Base-by-base conservation (phyloP, 371 early-diverging fungal species). In the Globomyces sp. region DNA sequence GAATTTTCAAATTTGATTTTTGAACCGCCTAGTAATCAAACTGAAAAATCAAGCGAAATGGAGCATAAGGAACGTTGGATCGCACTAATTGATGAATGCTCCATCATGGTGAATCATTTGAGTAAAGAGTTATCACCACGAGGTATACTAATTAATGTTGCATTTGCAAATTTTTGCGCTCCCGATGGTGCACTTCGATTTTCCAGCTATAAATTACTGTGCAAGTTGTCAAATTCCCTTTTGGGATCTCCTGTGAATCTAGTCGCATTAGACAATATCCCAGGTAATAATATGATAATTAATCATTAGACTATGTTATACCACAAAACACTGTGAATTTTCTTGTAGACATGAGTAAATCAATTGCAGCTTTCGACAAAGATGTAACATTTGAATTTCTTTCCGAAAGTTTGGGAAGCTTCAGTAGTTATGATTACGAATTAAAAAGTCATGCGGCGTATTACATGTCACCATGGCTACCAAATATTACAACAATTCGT, bases 141-240 rank as follows among this genome's bases (percentile, higher is more conserved):
- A 0, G 97, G 95, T 10, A 89, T 92, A 44, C 69, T 96, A 46
- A 81, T 96, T 34, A 95, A 94, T 67, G 93, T 95, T 86, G 92
- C 95, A 6, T 71, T 96, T 63, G 77, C 93, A 42, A 94, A 94
- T 69, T 80, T 92, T 46, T 92, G 92, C 0, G 90, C 91, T 51
- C 87, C 87, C 11, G 93, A 94, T 68, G 84, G 92, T 2, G 85
- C 81, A 46, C 74, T 96, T 41, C 79, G 96, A 11, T 75, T 90
- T 46, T 89, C 94, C 43, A 89, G 93, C 0, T 96, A 95, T 74
- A 92, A 94, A 70, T 77, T 96, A 70, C 78, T 95, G 37, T 89
- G 88, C 65, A 11, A 24, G 24, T 24, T 24, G 24, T 24, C 24
- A 24, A 24, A 24, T 24, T 47, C 47, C 11, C 47, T 47, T 11